These are phyloP conservation scores for Pezicula radicicola DNA, from an alignment of 2,329 filamentous ascomycete species.

Conservation along the genomic window DNA sequence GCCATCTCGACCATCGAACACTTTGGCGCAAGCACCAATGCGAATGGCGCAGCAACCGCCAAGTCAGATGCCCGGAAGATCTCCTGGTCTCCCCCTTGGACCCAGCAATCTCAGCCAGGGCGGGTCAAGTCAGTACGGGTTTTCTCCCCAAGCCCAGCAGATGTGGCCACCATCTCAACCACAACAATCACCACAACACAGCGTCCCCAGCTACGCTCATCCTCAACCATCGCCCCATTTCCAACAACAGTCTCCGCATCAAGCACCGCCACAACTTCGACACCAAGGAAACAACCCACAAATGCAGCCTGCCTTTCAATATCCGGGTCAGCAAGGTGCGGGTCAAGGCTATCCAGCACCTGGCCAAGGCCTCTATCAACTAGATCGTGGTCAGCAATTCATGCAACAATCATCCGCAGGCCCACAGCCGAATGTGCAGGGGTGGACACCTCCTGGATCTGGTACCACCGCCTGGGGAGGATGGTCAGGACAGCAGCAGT, in stretches of 20 bases:
- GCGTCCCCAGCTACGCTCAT: slow-evolving; percentile 50
- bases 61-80: slow-evolving; percentile 60
- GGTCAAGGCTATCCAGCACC: slow-evolving; percentile 54
- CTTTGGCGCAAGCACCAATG: slow-evolving; percentile 70
- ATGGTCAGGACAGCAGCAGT: slow-evolving; percentile 26
- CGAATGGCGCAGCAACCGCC: slow-evolving; percentile 62
- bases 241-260: slow-evolving; percentile 47
- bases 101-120: slow-evolving; percentile 49
- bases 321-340: slow-evolving; percentile 60
- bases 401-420: slow-evolving; percentile 57
- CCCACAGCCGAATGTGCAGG: slow-evolving; percentile 25
- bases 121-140: slow-evolving; percentile 49
- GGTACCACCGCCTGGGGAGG: slow-evolving; percentile 24
- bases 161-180: slow-evolving; percentile 63
- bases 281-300: slow-evolving; percentile 51
- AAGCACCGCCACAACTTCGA: slow-evolving; percentile 57
- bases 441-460: slow-evolving; percentile 28
- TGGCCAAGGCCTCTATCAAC: slow-evolving; percentile 55
- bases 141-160: slow-evolving; percentile 50
- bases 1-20: slow-evolving; percentile 68
- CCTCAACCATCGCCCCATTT: slow-evolving; percentile 34
- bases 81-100: slow-evolving; percentile 56
- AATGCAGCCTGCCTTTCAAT: slow-evolving; percentile 58
- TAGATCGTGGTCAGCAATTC: slow-evolving; percentile 64
- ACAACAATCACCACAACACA: slow-evolving; percentile 59